Evolutionary conservation across 1,139 yeast genomes (phyloP), one percentile per base, ranked within the genome.

Genomic region (Geotrichum citri-aurantii): DNA sequence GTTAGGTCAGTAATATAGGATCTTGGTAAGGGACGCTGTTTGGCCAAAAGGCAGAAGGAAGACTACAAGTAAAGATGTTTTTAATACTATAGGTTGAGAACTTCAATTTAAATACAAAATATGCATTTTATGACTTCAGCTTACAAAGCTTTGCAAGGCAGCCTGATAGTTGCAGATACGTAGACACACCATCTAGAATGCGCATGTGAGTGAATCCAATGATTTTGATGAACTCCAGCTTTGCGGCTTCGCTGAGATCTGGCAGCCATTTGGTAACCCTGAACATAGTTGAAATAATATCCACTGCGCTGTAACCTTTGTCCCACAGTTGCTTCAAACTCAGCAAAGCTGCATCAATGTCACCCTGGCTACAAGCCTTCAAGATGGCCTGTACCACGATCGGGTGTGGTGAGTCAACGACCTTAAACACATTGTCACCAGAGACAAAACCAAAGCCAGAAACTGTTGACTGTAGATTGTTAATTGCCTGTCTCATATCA

Each of bases 401-500:
- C 0, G 99, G 99, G 72, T 93, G 98, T 1, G 99, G 99, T 59
- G 92, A 89, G 71, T 93, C 99, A 2, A 93, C 99, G 61, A 93
- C 89, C 71, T 88, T 90, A 77, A 91, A 93, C 23, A 93, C 99
- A 69, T 92, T 93, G 48, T 88, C 88, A 56, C 91, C 93, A 68
- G 85, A 88, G 17, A 93, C 97, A 63, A 88, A 80, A 1, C 89
- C 93, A 74, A 92, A 92, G 1, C 99, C 99, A 1, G 97, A 91
- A 31, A 86, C 95, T 0, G 98, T 91, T 70, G 96, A 86, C 70
- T 93, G 99, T 60, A 93, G 72, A 71, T 93, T 93, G 69, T 95
- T 95, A 56, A 95, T 82, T 0, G 99, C 99, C 72, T 93, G 99
- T 73, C 99, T 82, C 99, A 95, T 93, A 71, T 93, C 99, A 59